A percentile compares a stretch with the other conserved stretches of the same genome.
Evolutionary conservation across 768 basidiomycete genomes (phyloP).

Genomic region (Xanthoconium stramineum): DNA sequence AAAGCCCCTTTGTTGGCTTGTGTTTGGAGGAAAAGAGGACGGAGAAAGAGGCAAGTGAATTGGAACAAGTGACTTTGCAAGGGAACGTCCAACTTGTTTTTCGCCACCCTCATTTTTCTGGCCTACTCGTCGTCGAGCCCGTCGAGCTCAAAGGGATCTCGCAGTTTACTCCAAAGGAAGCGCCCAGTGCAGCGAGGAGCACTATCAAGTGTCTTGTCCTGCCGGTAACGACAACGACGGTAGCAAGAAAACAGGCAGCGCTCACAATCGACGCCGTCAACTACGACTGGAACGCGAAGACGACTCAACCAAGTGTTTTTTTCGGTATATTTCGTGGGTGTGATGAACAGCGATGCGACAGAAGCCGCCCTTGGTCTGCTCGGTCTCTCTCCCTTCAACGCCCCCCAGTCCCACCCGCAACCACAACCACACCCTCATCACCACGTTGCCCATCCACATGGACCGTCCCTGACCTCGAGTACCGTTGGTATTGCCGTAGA

Average conservation of each 20-base stretch:
- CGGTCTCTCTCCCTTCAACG: constrained; percentile 41
- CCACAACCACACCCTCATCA: constrained; percentile 21
- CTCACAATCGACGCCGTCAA: constrained; percentile 11
- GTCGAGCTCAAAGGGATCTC: constrained; percentile 12
- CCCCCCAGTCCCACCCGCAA: constrained; percentile 25
- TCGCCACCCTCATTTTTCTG: constrained; percentile 3
- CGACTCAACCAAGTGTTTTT: constrained; percentile 5
- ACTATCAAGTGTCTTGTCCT: constrained; percentile 3
- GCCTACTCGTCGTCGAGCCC: constrained; percentile 15
- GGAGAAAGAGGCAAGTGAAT: constrained; percentile 15
- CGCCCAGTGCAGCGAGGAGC: constrained; percentile 4
- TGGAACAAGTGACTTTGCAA: constrained; percentile 15
- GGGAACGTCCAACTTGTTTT: constrained; percentile 20
- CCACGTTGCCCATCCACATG: constrained; percentile 26
- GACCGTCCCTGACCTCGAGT: constrained; percentile 26
- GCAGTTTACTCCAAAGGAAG: not conserved
- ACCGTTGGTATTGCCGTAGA: constrained; percentile 26
- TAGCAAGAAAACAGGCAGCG: constrained; percentile 16
- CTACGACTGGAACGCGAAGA: constrained; percentile 6
- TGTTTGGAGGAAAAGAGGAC: constrained; percentile 25
- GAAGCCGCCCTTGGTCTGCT: constrained; percentile 59
- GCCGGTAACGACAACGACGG: constrained; percentile 1
- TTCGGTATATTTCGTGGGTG: constrained; percentile 11
- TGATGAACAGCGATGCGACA: constrained; percentile 54
- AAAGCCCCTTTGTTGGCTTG: constrained; percentile 27